A percentile compares a stretch with the other conserved stretches of the same genome.
These are phyloP conservation scores for Pythium guiyangense DNA, from an alignment of 352 stramenopile genomes.

Conservation along the genomic window DNA sequence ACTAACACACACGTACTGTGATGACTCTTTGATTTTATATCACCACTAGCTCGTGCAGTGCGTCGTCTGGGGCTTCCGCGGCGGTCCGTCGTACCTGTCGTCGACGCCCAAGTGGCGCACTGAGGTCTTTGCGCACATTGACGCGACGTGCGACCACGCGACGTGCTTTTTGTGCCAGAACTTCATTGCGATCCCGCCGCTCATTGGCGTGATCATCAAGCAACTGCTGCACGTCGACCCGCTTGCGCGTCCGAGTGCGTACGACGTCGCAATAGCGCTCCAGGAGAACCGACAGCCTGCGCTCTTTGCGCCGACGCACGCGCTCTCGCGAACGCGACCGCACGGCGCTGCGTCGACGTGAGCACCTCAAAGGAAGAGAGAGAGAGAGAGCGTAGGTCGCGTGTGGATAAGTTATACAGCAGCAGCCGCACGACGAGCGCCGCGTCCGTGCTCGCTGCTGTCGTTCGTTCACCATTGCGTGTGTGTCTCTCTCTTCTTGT, in stretches of 20 bases:
- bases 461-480: no score
- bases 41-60: constrained; percentile 81
- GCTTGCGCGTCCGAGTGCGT: constrained; percentile 55
- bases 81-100: constrained; percentile 56
- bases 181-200: constrained; percentile 73
- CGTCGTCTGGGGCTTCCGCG: constrained; percentile 74
- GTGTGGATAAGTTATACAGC: constrained; percentile 8
- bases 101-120: constrained; percentile 59
- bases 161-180: constrained; percentile 71
- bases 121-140: constrained; percentile 76
- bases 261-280: constrained; percentile 65
- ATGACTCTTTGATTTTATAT: background rate
- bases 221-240: constrained; percentile 71
- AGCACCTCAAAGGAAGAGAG: background rate
- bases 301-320: constrained; percentile 34
- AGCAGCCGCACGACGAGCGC: background rate
- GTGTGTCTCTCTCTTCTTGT: no score
- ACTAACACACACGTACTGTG: no score
- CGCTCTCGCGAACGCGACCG: background rate
- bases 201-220: constrained; percentile 76
- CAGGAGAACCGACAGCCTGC: constrained; percentile 57
- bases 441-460: background rate
- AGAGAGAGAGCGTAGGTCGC: no score
- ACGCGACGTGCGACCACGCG: constrained; percentile 46
- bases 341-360: background rate